Base-by-base conservation (phyloP, 2,329 filamentous ascomycete species). In the Apiospora pterosperma region DNA sequence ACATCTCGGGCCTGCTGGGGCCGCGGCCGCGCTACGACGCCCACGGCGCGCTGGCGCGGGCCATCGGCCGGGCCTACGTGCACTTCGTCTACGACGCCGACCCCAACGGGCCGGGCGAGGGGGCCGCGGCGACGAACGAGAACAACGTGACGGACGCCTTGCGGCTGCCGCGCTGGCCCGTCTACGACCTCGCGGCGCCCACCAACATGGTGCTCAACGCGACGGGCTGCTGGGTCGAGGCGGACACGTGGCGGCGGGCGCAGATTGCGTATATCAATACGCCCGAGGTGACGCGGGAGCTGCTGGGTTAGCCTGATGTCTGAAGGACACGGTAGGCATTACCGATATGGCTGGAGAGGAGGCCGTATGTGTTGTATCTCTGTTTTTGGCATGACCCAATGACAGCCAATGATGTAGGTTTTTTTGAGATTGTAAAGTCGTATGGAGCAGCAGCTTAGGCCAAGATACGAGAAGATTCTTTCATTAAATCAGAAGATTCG, bases 151-250 rank as follows among this genome's bases (percentile, higher is more conserved):
- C 14, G 23, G 59, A 39, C 28, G 55, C 52, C 52, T 63, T 39
- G 44, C 8, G 63, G 48, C 58, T 73, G 36, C 71, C 71, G 36
- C 5, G 52, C 5, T 72, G 71, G 71, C 71, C 71, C 2, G 62
- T 42, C 11, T 71, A 72, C 23, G 67, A 76, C 62, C 66, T 78
- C 0, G 64, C 69, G 0, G 66, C 67, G 2, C 81, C 82, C 2
- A 74, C 71, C 65, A 84, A 84, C 34, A 77, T 82, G 72, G 79
- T 83, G 4, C 65, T 83, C 0, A 82, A 82, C 68, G 78, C 78
- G 5, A 80, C 78, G 14, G 68, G 71, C 23, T 79, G 76, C 36
- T 80, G 77, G 71, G 73, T 83, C 0, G 83, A 85, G 67, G 71
- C 75, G 2, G 82, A 85, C 67, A 82, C 76, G 0, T 84, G 78